These are phyloP conservation scores for Amanita pseudoporphyria DNA, from an alignment of 768 basidiomycete species.

Conservation along the genomic window DNA sequence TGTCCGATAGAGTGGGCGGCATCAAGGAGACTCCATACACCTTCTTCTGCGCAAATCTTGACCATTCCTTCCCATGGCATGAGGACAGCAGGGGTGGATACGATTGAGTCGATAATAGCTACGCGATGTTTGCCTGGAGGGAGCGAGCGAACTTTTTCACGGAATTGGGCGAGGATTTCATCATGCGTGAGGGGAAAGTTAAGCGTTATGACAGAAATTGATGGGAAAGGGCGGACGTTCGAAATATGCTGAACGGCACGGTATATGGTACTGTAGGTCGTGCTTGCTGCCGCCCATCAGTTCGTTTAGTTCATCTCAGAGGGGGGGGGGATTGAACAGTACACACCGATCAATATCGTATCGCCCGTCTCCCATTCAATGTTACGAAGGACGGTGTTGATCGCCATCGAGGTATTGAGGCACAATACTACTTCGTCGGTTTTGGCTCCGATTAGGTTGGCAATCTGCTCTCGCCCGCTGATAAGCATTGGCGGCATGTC, in stretches of 20 bases:
- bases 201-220: constrained; percentile 36
- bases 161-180: constrained; percentile 43
- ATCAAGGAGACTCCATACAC: constrained; percentile 57
- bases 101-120: constrained; percentile 56
- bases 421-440: constrained; percentile 52
- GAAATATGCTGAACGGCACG: constrained; percentile 42
- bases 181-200: constrained; percentile 47
- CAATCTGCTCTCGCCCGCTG: constrained; percentile 34
- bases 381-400: constrained; percentile 61
- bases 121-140: constrained; percentile 36
- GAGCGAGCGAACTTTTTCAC: constrained; percentile 25
- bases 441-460: constrained; percentile 39
- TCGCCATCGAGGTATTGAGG: constrained; percentile 51
- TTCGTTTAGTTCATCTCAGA: not conserved
- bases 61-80: constrained; percentile 71
- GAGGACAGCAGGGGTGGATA: constrained; percentile 46
- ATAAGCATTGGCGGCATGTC: constrained; percentile 24
- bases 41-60: constrained; percentile 50
- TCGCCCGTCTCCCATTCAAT: constrained; percentile 62
- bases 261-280: constrained; percentile 42
- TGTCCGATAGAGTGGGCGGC: constrained; percentile 76
- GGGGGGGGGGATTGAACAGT: no score
- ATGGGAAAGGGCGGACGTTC: constrained; percentile 48
- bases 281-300: constrained; percentile 22
- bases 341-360: constrained; percentile 52